These are phyloP conservation scores for Fusarium odoratissimum DNA, from an alignment of 2,329 filamentous ascomycete species.

Conservation along the genomic window DNA sequence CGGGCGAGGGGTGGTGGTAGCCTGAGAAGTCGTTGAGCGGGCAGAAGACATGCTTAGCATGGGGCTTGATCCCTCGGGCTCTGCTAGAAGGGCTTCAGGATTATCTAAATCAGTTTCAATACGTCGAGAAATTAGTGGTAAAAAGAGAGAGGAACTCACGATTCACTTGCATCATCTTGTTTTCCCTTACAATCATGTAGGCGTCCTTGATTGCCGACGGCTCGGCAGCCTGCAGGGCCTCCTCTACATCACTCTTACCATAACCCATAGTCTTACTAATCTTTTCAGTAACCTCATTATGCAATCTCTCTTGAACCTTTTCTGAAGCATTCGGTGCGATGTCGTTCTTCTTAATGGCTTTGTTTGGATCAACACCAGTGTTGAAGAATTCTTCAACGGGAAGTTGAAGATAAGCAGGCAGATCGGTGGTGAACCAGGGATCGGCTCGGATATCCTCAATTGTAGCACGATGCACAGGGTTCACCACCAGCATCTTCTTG, in stretches of 20 bases:
- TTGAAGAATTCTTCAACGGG: constrained; percentile 93
- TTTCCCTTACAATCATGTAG: constrained; percentile 97
- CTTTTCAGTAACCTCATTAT: constrained; percentile 93
- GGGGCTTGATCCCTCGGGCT: constrained; percentile 58
- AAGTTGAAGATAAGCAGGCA: constrained; percentile 87
- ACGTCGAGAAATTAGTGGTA: constrained; percentile 28
- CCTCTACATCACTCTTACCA: constrained; percentile 92
- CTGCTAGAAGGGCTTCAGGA: constrained; percentile 49
- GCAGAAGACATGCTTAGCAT: constrained; percentile 66
- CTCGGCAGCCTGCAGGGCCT: constrained; percentile 90
- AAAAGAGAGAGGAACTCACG: constrained; percentile 68
- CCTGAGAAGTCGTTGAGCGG: constrained; percentile 64
- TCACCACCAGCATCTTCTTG: constrained; percentile 93
- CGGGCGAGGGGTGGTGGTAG: constrained; percentile 61
- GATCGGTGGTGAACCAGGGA: constrained; percentile 90
- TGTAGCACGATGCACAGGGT: constrained; percentile 92
- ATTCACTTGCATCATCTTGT: constrained; percentile 95
- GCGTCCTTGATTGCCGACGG: constrained; percentile 99
- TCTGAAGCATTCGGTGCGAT: constrained; percentile 83
- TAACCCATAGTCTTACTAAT: constrained; percentile 99
- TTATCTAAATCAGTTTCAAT: constrained; percentile 49
- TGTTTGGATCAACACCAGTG: constrained; percentile 93
- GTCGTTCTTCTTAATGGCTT: constrained; percentile 84
- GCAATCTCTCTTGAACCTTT: constrained; percentile 87
- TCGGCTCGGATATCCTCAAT: constrained; percentile 94